Evolutionary conservation across 2,329 filamentous ascomycete species (phyloP), one percentile per base, ranked within the genome.

Genomic region (Myriosclerotinia curreyana): DNA sequence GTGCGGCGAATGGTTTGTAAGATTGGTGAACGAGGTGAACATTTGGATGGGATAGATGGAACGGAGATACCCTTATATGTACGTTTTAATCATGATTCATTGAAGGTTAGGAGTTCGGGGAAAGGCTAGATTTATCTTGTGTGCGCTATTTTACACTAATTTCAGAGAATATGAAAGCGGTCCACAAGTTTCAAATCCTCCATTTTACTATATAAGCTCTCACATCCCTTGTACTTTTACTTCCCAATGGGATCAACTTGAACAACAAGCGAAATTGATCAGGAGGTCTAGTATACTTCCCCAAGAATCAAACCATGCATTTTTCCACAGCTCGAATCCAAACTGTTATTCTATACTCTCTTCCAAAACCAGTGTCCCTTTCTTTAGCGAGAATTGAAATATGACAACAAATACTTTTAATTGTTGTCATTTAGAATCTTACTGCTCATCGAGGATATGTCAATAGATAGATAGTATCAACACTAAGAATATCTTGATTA

Each of bases 1-100:
- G 53, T n/a, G 28, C 44, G 28, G 31, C n/a, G n/a, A 59, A 48
- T 12, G 55, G 55, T 14, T 6, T 38, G 55, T 59, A 12, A 59
- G n/a, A 36, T 20, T 17, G 42, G 14, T 48, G n/a, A 25, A 36
- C 34, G n/a, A 28, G 17, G 5, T n/a, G 42, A 34, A 31, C 25
- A 17, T 36, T 25, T 28, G 42, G 20, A 53, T 25, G 3, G 55
- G n/a, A 48, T 38, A 48, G 5, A 48, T 59, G 20, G 44, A 38
- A 17, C 15, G 42, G 31, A 38, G 22, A 59, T 59, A 59, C 55
- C 55, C 55, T 25, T 20, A 38, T 6, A 15, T 48, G 42, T 48
- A 59, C 7, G 14, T 25, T 59, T 14, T 36, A 5, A 12, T 48
- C 42, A 48, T 59, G 17, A 2, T 22, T 38, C 8, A 12, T 44